Base-by-base conservation (phyloP, 106 monocot genomes). In the Vanilla planifolia region DNA sequence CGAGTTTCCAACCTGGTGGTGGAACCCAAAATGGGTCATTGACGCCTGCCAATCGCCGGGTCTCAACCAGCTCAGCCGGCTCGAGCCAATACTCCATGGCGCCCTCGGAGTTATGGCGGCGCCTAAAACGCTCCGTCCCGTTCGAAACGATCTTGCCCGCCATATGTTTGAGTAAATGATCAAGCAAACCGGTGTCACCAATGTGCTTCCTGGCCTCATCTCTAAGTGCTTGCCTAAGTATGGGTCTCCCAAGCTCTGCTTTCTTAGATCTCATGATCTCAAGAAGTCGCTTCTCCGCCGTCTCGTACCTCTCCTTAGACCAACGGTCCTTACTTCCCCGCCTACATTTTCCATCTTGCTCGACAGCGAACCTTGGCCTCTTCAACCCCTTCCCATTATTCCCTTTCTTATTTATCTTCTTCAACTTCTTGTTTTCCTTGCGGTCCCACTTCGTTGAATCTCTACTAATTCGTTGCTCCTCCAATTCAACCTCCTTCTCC, bases 51-150 rank as follows among this genome's bases (percentile, higher is more conserved):
- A 48, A 47, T 11, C 59, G 44, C 14, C 98, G 70, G 7, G 74
- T 30, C 43, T 98, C 84, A 23, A 57, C 68, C 14, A 92, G 73
- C 4, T 92, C 88, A 0, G 77, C 82, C 1, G 88, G 81, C 63
- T 99, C 98, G 2, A 99, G 70, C 98, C 98, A 99, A 45, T 99
- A 99, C 80, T 99, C 98, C 85, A 99, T 99, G 10, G 75, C 80
- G 0, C 98, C 98, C 16, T 99, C 92, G 1, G 88, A 66, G 57
- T 99, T 99, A 67, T 99, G 98, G 1, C 88, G 71, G 15, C 98
- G 63, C 16, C 72, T 64, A 61, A 99, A 88, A 44, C 88, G 51
- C 77, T 92, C 82, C 0, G 22, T 75, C 5, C 88, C 72, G 5
- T 80, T 73, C 8, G 21, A 28, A 10, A 92, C 82, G 2, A 80